A percentile compares a stretch with the other conserved stretches of the same genome.
These are phyloP conservation scores for Durotheca rogersii DNA, from an alignment of 495 filamentous ascomycete species.

Conservation along the genomic window DNA sequence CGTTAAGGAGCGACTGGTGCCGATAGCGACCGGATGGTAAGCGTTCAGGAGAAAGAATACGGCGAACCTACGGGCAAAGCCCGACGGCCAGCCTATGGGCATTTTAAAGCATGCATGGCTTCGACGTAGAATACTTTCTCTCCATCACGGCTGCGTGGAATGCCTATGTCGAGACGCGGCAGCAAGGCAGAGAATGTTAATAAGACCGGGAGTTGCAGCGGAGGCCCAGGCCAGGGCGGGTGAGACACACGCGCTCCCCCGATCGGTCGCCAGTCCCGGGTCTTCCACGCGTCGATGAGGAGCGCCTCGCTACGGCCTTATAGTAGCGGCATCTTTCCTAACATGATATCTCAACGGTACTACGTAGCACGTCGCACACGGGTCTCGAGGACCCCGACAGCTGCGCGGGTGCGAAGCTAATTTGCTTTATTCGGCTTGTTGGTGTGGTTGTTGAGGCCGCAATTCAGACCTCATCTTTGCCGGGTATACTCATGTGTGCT, in stretches of 20 bases:
- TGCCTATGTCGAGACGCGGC: slow-evolving; percentile 27
- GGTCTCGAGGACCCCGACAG: too few species aligned
- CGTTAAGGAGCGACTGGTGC: slow-evolving; percentile 27
- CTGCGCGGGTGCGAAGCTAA: too few species aligned
- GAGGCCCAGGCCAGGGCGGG: slow-evolving; percentile 15
- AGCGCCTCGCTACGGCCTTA: too few species aligned
- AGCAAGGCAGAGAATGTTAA: slow-evolving; percentile 30
- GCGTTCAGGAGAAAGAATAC: slow-evolving; percentile 3
- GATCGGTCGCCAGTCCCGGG: not conserved
- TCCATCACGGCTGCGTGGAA: slow-evolving; percentile 27
- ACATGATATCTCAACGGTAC: too few species aligned
- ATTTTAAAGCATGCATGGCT: slow-evolving; percentile 26
- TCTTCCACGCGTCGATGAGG: not conserved
- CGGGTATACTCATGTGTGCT: too few species aligned
- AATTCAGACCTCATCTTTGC: too few species aligned
- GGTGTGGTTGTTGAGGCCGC: too few species aligned
- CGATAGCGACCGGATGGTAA: slow-evolving; percentile 11
- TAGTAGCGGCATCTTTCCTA: too few species aligned
- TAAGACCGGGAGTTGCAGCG: slow-evolving; percentile 22
- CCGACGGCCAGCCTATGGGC: not conserved
- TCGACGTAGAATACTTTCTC: too few species aligned
- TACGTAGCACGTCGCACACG: too few species aligned
- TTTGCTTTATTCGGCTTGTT: too few species aligned
- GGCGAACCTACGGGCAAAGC: not conserved
- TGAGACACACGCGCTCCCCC: slow-evolving; percentile 33